A percentile compares a stretch with the other conserved stretches of the same genome.
phyloP scores from a whole-genome alignment of 352 stramenopile genomes.

The Pythium scleroteichum region DNA sequence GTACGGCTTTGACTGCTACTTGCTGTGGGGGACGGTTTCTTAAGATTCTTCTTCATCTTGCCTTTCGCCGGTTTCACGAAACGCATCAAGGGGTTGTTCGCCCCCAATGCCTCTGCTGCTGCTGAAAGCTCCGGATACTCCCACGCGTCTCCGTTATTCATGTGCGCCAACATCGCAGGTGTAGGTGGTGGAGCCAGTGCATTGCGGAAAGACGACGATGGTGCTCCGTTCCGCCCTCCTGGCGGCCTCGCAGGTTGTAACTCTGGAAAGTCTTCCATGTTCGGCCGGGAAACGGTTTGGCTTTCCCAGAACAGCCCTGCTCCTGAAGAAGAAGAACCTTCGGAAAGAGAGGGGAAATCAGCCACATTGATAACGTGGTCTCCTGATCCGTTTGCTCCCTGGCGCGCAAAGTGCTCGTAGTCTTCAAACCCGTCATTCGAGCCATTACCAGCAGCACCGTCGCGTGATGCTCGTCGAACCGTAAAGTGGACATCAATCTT shows the following conservation, averaged over 20 bases:
- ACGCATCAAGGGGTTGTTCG: constrained; percentile 79
- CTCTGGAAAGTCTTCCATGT: constrained; percentile 70
- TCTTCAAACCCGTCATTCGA: constrained; percentile 48
- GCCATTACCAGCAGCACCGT: constrained; percentile 24
- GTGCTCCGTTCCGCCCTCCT: constrained; percentile 16
- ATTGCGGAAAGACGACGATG: constrained; percentile 63
- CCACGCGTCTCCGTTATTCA: constrained; percentile 61
- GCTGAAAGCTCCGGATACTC: constrained; percentile 71
- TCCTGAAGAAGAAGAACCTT: constrained; percentile 16
- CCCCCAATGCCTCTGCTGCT: constrained; percentile 65
- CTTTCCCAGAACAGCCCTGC: constrained; percentile 71
- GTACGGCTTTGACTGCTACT: constrained; percentile 1
- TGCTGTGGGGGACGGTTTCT: constrained; percentile 24
- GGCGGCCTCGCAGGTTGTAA: constrained; percentile 30
- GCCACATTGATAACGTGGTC: constrained; percentile 80
- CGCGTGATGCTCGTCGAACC: constrained; percentile 54
- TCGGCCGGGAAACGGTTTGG: constrained; percentile 48
- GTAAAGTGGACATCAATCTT: constrained; percentile 90
- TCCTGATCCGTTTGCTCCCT: constrained; percentile 2
- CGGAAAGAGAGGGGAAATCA: constrained; percentile 77
- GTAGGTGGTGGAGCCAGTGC: constrained; percentile 68
- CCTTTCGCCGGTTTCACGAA: constrained; percentile 75
- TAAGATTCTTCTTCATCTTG: constrained; percentile 67
- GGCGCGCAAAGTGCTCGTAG: constrained; percentile 45
- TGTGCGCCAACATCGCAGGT: constrained; percentile 69